phyloP scores from a whole-genome alignment of 2,329 filamentous ascomycete species.

The Chrysosporium queenslandicum region DNA sequence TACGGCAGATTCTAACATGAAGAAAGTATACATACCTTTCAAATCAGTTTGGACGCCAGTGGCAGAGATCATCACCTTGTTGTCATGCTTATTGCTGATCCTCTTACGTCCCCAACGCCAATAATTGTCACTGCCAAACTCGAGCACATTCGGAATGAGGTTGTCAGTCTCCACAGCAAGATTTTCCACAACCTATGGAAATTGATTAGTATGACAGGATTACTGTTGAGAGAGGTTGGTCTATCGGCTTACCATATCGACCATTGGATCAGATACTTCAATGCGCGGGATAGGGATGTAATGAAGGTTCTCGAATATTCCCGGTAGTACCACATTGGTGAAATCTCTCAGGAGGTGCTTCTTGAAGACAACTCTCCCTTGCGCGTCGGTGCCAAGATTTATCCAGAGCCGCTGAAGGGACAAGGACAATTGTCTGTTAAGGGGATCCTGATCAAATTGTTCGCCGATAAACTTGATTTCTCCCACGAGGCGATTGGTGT shows the following conservation, averaged over 20 bases:
- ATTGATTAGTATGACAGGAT: neutral
- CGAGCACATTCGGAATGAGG: conserved; percentile 82
- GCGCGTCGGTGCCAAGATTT: conserved; percentile 77
- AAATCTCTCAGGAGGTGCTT: conserved; percentile 84
- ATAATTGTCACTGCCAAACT: conserved; percentile 86
- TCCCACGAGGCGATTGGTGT: conserved; percentile 77
- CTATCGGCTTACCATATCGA: conserved; percentile 53
- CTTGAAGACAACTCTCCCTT: conserved; percentile 83
- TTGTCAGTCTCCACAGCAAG: conserved; percentile 93
- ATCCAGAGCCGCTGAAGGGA: conserved; percentile 76
- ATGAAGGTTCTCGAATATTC: conserved; percentile 68
- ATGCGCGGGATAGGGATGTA: conserved; percentile 92
- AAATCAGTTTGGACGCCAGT: conserved; percentile 90
- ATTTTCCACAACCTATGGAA: conserved; percentile 71
- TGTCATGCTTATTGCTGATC: conserved; percentile 67
- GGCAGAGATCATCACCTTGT: conserved; percentile 75
- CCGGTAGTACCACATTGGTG: conserved; percentile 74
- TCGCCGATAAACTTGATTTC: conserved; percentile 82
- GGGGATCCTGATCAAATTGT: conserved; percentile 79
- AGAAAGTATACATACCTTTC: conserved; percentile 31
- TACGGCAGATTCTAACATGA: neutral
- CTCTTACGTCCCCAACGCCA: conserved; percentile 91
- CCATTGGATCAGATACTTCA: conserved; percentile 72
- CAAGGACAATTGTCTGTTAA: conserved; percentile 70
- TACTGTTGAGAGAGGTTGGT: neutral